Conservation (phyloP, 768 basidiomycete genomes). For the Collybiopsis luxurians region DNA sequence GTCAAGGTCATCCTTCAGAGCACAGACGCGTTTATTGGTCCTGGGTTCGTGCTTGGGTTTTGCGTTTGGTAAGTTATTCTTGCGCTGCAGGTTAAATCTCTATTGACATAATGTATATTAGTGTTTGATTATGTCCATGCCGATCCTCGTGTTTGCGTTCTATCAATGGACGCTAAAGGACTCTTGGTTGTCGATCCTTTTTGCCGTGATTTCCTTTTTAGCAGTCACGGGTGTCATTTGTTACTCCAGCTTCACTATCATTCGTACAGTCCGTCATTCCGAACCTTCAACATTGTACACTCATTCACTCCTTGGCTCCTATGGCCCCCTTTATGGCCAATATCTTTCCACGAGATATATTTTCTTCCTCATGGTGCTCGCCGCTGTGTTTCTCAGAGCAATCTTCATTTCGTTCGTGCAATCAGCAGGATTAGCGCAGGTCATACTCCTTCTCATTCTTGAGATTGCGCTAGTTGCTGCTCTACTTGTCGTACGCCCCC, state of each 20-base stretch:
- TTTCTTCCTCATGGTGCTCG: slow-evolving; percentile 57
- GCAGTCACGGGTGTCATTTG: slow-evolving; percentile 45
- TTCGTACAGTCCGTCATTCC: slow-evolving; percentile 42
- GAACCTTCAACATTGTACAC: slow-evolving; percentile 37
- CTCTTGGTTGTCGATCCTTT: slow-evolving; percentile 80
- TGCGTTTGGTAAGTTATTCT: slow-evolving; percentile 61
- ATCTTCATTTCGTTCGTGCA: slow-evolving; percentile 69
- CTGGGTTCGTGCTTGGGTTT: slow-evolving; percentile 56
- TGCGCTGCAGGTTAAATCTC: not conserved
- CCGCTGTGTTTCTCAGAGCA: slow-evolving; percentile 63
- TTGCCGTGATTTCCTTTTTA: slow-evolving; percentile 71
- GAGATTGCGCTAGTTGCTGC: slow-evolving; percentile 60
- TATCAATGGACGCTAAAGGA: slow-evolving; percentile 92
- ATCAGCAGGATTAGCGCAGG: slow-evolving; percentile 60
- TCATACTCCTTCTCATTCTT: slow-evolving; percentile 62
- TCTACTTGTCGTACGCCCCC: slow-evolving; percentile 56
- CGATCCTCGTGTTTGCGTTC: slow-evolving; percentile 74
- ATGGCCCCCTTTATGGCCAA: slow-evolving; percentile 63
- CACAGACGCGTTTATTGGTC: slow-evolving; percentile 34
- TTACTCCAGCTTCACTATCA: slow-evolving; percentile 45
- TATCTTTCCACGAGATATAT: slow-evolving; percentile 68
- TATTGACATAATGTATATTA: slow-evolving; percentile 19
- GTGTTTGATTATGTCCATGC: slow-evolving; percentile 64
- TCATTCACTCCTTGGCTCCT: slow-evolving; percentile 32
- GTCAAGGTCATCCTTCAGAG: slow-evolving; percentile 16